Conservation (phyloP, 2,329 filamentous ascomycete genomes). For the Nemania sp. region DNA sequence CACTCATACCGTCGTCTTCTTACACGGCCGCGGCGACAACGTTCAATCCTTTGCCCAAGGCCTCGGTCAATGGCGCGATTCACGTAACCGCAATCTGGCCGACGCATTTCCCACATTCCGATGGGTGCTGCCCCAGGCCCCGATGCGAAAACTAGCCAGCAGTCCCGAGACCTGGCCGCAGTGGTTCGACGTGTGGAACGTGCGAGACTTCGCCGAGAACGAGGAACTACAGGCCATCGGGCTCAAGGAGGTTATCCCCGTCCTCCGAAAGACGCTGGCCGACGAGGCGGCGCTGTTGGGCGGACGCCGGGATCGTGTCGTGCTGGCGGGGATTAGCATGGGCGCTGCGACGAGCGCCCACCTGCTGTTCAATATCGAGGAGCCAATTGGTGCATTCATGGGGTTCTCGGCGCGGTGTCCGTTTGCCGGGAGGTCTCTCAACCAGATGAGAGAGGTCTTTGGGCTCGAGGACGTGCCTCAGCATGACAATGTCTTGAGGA, state of each 20-base stretch:
- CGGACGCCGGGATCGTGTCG: constrained; percentile 44
- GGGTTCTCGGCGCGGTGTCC: constrained; percentile 36
- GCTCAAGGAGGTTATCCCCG: too few relatives aligned
- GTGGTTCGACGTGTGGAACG: constrained; percentile 58
- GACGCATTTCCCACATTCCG: constrained; percentile 50
- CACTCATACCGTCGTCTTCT: too few relatives aligned
- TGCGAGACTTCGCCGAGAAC: constrained; percentile 44
- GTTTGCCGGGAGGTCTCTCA: constrained; percentile 31
- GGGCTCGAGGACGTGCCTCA: constrained; percentile 34
- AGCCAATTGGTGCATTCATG: constrained; percentile 32
- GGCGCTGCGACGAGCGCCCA: constrained; percentile 47
- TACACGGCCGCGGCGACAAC: too few relatives aligned
- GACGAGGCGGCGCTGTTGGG: constrained; percentile 44
- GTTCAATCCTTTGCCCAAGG: too few relatives aligned
- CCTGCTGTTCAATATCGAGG: constrained; percentile 30
- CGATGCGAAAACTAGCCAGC: constrained; percentile 37
- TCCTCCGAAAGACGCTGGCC: constrained; percentile 38
- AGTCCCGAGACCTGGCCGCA: constrained; percentile 42
- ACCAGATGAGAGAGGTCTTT: constrained; percentile 38
- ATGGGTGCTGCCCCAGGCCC: constrained; percentile 55
- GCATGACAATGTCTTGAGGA: constrained; percentile 39
- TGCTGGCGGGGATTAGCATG: constrained; percentile 54
- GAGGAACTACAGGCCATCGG: too few relatives aligned
- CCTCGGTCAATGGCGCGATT: too few relatives aligned
- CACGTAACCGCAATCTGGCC: constrained; percentile 40